phyloP scores from a whole-genome alignment of 176 grass and related monocot genomes.

The Panicum miliaceum region DNA sequence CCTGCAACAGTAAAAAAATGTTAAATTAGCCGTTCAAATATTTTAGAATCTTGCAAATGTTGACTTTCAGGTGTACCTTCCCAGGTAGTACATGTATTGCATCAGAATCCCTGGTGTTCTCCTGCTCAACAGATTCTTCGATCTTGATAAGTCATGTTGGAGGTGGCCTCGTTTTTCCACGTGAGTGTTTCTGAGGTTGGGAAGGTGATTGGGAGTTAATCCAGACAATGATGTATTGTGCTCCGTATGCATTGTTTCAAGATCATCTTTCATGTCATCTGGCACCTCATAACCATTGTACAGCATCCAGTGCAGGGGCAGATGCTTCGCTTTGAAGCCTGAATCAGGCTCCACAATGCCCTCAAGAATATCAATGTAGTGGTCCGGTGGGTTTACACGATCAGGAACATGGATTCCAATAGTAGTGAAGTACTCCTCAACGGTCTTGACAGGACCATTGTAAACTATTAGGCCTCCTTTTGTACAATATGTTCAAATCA shows the following conservation, averaged over 20 bases:
- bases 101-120: conserved; percentile 67
- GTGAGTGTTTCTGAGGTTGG: conserved; percentile 29
- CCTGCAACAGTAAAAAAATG: conserved; percentile 53
- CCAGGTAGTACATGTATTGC: conserved; percentile 65
- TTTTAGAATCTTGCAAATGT: neutral
- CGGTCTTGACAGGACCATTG: conserved; percentile 61
- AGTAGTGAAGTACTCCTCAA: conserved; percentile 69
- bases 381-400: conserved; percentile 72
- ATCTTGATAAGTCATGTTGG: conserved; percentile 39
- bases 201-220: conserved; percentile 47
- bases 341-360: conserved; percentile 63
- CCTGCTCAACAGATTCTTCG: conserved; percentile 32
- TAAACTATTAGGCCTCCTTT: conserved; percentile 77
- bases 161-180: conserved; percentile 47
- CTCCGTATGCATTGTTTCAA: conserved; percentile 17
- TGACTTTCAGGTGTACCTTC: conserved; percentile 49
- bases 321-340: conserved; percentile 53
- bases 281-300: conserved; percentile 71
- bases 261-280: conserved; percentile 66
- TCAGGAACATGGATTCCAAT: conserved; percentile 68
- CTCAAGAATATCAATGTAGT: conserved; percentile 81
- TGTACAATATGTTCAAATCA: conserved; percentile 73
- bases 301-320: conserved; percentile 65
- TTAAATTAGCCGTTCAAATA: neutral
- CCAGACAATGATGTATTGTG: neutral